Percentiles rank a stretch among this genome's conserved stretches.
Evolutionary conservation across 352 stramenopile species (phyloP).

Genomic region (Globisporangium apiculatum): DNA sequence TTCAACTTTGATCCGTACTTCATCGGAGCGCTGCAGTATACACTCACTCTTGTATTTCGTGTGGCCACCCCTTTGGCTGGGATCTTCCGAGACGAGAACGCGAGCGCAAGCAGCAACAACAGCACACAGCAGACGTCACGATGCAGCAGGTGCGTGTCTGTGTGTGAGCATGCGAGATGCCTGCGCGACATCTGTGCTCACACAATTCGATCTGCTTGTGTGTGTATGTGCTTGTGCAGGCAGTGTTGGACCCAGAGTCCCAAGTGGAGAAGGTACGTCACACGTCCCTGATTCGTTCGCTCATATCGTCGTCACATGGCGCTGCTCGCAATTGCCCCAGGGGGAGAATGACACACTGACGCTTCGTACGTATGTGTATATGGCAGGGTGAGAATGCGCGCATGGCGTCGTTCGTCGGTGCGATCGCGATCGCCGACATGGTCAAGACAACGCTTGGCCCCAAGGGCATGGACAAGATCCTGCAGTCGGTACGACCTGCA

Average conservation of each 20-base stretch:
- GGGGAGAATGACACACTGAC: not conserved
- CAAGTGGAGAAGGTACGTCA: conserved; percentile 65
- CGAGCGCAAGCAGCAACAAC: not conserved
- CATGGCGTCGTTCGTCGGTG: conserved; percentile 98
- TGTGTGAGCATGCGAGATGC: no score
- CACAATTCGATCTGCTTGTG: not conserved
- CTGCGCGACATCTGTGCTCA: not conserved
- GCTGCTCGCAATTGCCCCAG: no score
- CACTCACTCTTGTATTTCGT: not conserved
- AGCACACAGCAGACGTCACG: not conserved
- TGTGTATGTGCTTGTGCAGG: conserved; percentile 17
- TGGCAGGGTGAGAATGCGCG: conserved; percentile 96
- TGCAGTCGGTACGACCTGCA: conserved; percentile 85
- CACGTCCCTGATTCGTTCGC: not conserved
- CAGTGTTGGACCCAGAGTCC: conserved; percentile 71
- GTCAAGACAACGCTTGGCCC: conserved; percentile 99
- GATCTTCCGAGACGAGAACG: conserved; percentile 5
- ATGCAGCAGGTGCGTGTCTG: conserved; percentile 8
- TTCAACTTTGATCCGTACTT: not conserved
- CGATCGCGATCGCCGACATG: conserved; percentile 99
- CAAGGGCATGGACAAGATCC: conserved; percentile 99
- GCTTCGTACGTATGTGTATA: not conserved
- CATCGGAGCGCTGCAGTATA: not conserved
- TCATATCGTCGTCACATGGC: no score
- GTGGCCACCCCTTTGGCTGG: not conserved